These are phyloP conservation scores for Nemania serpens DNA, from an alignment of 2,329 filamentous ascomycete genomes.

Conservation along the genomic window DNA sequence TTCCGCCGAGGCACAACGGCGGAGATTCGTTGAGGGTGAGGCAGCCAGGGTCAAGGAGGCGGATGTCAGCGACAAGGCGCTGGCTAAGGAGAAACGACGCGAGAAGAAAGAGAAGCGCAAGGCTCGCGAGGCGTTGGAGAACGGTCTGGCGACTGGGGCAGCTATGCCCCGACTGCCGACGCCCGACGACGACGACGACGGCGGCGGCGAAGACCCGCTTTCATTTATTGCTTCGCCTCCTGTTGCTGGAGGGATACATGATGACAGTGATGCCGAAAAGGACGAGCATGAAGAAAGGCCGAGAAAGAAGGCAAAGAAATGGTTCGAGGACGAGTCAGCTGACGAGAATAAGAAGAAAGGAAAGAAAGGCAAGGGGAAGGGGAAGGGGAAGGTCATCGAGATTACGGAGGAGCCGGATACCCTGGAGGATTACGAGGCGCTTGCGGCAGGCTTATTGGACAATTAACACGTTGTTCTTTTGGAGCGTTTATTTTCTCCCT, in stretches of 20 bases:
- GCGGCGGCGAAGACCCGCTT: constrained; percentile 56
- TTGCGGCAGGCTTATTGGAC: constrained; percentile 74
- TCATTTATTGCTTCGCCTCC: constrained; percentile 64
- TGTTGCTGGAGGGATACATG: constrained; percentile 45
- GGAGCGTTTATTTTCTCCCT: background rate
- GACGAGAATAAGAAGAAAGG: constrained; percentile 49
- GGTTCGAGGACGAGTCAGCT: constrained; percentile 72
- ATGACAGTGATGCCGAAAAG: constrained; percentile 43
- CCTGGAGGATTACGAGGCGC: constrained; percentile 75
- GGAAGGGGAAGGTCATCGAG: constrained; percentile 61
- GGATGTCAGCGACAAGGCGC: constrained; percentile 81
- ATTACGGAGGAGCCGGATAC: constrained; percentile 74
- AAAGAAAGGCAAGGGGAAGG: constrained; percentile 49
- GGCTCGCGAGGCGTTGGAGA: constrained; percentile 63
- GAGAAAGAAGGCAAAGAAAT: constrained; percentile 74
- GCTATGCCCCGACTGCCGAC: constrained; percentile 45
- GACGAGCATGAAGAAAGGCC: constrained; percentile 47
- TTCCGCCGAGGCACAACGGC: constrained; percentile 74
- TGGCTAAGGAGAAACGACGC: constrained; percentile 76
- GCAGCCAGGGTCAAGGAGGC: constrained; percentile 70
- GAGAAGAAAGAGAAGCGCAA: constrained; percentile 78
- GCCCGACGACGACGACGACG: constrained; percentile 50
- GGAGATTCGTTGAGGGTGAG: constrained; percentile 79
- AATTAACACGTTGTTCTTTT: constrained; percentile 29
- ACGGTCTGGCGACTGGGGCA: constrained; percentile 36